These are phyloP conservation scores for Litsea cubeba DNA, from an alignment of 164 flowering plant genomes.

Conservation along the genomic window DNA sequence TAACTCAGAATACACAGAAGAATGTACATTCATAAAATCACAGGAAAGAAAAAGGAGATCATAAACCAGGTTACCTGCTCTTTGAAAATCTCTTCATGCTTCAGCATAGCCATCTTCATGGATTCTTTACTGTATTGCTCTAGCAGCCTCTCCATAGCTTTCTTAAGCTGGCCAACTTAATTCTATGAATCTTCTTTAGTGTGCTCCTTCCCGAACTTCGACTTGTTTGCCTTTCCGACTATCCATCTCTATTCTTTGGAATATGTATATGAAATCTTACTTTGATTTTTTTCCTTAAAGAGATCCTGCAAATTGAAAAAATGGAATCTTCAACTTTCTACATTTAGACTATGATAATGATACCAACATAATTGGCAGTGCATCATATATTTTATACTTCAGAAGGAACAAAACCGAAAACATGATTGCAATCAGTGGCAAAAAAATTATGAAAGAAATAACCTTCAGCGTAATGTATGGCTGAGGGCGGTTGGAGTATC, in stretches of 20 bases:
- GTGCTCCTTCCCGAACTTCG: neutral
- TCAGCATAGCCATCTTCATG: slow-evolving; percentile 73
- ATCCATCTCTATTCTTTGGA: neutral
- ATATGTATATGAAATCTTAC: neutral
- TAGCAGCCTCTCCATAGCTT: slow-evolving; percentile 42
- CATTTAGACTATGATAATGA: neutral
- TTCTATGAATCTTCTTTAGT: neutral
- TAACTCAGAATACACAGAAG: neutral
- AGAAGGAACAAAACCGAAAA: neutral
- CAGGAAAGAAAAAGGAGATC: neutral
- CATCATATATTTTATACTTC: neutral
- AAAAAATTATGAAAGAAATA: neutral
- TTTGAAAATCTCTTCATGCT: slow-evolving; percentile 76
- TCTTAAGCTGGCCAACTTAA: neutral
- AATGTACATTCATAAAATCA: neutral
- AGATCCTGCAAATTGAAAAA: neutral
- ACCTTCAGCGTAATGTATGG: neutral
- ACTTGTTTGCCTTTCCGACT: neutral
- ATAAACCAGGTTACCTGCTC: slow-evolving; percentile 51
- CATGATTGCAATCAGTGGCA: neutral
- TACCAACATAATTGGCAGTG: neutral
- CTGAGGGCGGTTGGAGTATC: neutral
- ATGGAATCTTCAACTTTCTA: neutral
- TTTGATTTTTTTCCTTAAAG: neutral
- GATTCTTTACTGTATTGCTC: slow-evolving; percentile 44